Evolutionary conservation across 106 monocot genomes (phyloP), one percentile per base, ranked within the genome.

Genomic region (Vanilla planifolia): DNA sequence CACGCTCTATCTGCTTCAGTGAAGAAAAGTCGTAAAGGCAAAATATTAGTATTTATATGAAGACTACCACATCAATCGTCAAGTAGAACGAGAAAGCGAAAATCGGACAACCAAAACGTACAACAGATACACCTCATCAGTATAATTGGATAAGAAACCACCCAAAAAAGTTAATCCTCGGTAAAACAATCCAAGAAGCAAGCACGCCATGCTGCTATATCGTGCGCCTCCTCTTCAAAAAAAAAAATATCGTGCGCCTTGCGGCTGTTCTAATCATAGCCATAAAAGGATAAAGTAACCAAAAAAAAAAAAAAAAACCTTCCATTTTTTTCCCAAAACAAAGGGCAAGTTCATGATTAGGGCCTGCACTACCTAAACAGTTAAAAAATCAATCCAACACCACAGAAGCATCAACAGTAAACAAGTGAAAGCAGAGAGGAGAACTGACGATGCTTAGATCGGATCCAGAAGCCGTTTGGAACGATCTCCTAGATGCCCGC

Each of bases 1-100:
- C 81, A 51, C 81, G 74, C 43, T 86, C 86, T 20, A 86, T 22
- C 86, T 86, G 65, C 64, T 71, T 29, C 63, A 59, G 33, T 26
- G 20, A 20, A 62, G 25, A 2, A 36, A 37, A 23, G 5, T 47
- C 25, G 5, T 48, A 39, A 25, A 71, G 29, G 1, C 21, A 42
- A 51, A 35, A 15, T 30, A 50, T n/a, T n/a, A n/a, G n/a, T n/a
- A n/a, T n/a, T n/a, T n/a, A n/a, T n/a, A n/a, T n/a, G n/a, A n/a
- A n/a, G n/a, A n/a, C n/a, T n/a, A n/a, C n/a, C n/a, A n/a, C 10
- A 37, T 37, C 37, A 6, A 37, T 5, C 37, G 10, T 37, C 37
- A 37, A 6, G 7, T 6, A 10, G 10, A 37, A 10, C 37, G 10
- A 37, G 37, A 6, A 37, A 37, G 10, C 5, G 37, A 37, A 37